Percentiles rank a stretch among this genome's conserved stretches.
phyloP scores from a whole-genome alignment of 768 basidiomycete genomes.

The Lyophyllum shimeji region DNA sequence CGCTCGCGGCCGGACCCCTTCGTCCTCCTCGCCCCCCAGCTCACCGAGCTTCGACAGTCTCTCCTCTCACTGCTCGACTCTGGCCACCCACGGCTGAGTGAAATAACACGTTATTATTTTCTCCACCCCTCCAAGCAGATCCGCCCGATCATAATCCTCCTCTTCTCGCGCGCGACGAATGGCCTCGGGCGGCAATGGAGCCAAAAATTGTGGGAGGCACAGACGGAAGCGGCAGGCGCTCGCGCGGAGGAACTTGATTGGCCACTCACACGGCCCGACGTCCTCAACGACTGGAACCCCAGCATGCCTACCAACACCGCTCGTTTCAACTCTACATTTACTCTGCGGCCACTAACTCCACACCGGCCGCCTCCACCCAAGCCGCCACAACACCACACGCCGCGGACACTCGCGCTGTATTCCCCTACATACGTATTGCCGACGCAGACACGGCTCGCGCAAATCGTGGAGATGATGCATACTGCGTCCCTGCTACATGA shows the following conservation, averaged over 20 bases:
- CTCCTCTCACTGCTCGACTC: conserved; percentile 77
- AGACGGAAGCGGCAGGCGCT: conserved; percentile 48
- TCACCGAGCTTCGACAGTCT: conserved; percentile 63
- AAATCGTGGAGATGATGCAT: conserved; percentile 96
- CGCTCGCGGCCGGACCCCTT: conserved; percentile 58
- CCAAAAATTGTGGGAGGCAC: conserved; percentile 53
- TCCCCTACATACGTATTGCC: conserved; percentile 54
- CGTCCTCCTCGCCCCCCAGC: conserved; percentile 62
- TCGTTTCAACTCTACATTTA: conserved; percentile 46
- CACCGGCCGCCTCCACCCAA: conserved; percentile 30
- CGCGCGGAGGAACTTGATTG: conserved; percentile 61
- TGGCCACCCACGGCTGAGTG: conserved; percentile 78
- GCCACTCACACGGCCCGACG: conserved; percentile 68
- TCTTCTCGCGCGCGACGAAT: conserved; percentile 88
- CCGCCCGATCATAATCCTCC: conserved; percentile 81
- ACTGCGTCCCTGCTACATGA: conserved; percentile 95
- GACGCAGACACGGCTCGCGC: conserved; percentile 86
- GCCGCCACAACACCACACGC: conserved; percentile 15
- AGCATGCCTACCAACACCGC: conserved; percentile 61
- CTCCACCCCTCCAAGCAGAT: conserved; percentile 87
- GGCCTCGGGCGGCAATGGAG: conserved; percentile 72
- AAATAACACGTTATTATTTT: conserved; percentile 93
- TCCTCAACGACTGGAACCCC: conserved; percentile 91
- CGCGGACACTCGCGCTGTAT: conserved; percentile 18
- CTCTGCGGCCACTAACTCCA: conserved; percentile 27